Base-by-base conservation (phyloP, 352 stramenopile genomes). In the Globisporangium rhizosaccharum region DNA sequence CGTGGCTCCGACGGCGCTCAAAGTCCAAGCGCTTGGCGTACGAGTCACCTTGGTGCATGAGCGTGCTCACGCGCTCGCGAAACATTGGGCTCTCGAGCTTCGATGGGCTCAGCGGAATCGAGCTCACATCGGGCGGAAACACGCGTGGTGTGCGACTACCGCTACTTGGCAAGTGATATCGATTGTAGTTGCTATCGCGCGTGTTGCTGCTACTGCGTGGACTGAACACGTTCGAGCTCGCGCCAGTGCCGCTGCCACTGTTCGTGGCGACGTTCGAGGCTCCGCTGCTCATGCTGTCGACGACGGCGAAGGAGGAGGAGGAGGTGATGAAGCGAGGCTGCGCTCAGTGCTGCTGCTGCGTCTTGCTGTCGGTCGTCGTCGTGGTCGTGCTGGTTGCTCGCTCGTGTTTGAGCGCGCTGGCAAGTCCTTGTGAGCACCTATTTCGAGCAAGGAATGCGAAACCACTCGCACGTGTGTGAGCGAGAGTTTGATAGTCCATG, bases 81-180 rank as follows among this genome's bases (percentile, higher is more conserved):
- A 90, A 90, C 67, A 87, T 79, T 20, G 81, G 78, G 59, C 75
- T 90, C 48, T 90, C 81, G 42, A 90, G 76, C 20, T 79, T 71
- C 18, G 81, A 87, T 52, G 78, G 79, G 60, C 79, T 89, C 20
- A 87, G 58, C 36, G 77, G 79, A 55, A 89, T 79, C 37, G 74
- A 71, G 17, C 67, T 63, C 17, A 83, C 57, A 30, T 87, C 75
- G 2, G 73, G 67, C 5, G 79, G 76, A 59, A 87, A 87, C 46
- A 89, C 67, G 15, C 76, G 75, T 18, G 75, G 75, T 36, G 73
- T 79, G 25, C 71, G 73, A 28, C 63, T 57, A 1, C 65, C 59
- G 45, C 55, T 67, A 45, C 66, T 78, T 11, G 66, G 41, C 14
- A 82, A 37, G 58, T 82, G 66, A 53, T 80, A 80, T 14, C 68